Evolutionary conservation across 257 asterid species (phyloP).

Genomic region (Handroanthus guayacan): DNA sequence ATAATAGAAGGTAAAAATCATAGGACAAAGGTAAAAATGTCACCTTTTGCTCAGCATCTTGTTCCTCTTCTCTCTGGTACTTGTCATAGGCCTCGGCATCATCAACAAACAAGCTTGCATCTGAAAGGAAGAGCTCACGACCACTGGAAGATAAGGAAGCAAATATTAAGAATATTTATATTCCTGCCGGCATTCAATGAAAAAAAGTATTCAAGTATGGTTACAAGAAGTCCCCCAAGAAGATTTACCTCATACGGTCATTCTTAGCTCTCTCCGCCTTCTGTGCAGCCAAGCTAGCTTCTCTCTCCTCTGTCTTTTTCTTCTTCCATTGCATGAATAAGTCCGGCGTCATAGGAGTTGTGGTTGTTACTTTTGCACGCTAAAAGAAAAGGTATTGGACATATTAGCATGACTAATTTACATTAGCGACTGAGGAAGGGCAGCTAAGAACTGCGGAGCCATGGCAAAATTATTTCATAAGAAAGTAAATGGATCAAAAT

Average conservation of each 20-base stretch:
- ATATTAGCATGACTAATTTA: conserved; percentile 22
- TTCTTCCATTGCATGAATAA: conserved; percentile 67
- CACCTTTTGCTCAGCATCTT: conserved; percentile 48
- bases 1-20: not conserved
- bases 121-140: conserved; percentile 69
- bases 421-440: conserved; percentile 3
- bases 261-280: conserved; percentile 81
- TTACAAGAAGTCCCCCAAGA: not conserved
- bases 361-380: conserved; percentile 63
- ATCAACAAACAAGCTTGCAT: conserved; percentile 69
- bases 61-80: conserved; percentile 55
- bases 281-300: conserved; percentile 64
- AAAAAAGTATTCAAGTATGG: not conserved
- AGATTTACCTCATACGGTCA: conserved; percentile 69
- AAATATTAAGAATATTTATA: conserved; percentile 10
- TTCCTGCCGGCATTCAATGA: not conserved
- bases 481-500: not conserved
- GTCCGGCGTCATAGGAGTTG: conserved; percentile 67
- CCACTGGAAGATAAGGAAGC: conserved; percentile 48
- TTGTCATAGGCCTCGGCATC: conserved; percentile 66
- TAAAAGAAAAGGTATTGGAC: conserved; percentile 29
- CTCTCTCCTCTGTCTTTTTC: conserved; percentile 64
- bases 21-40: not conserved
- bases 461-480: conserved; percentile 11
- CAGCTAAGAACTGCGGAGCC: conserved; percentile 1